These are phyloP conservation scores for Rehmannia glutinosa DNA, from an alignment of 257 asterid species.

Conservation along the genomic window DNA sequence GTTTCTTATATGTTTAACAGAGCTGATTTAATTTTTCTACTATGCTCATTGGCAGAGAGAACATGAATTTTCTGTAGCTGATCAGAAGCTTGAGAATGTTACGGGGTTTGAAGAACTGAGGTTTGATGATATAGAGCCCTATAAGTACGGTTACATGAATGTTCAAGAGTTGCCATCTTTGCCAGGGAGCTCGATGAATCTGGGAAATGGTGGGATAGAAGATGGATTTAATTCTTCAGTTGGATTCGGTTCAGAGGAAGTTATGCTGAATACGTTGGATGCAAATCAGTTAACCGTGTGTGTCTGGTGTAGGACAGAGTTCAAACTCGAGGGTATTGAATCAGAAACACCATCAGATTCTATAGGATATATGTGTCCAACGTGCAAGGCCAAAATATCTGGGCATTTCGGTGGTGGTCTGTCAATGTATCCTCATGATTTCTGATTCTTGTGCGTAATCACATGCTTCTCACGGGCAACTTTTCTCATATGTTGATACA, in stretches of 20 bases:
- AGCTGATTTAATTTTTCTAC: background rate
- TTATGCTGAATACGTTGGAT: conserved; percentile 39
- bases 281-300: conserved; percentile 70
- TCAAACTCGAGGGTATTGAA: conserved; percentile 72
- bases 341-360: conserved; percentile 82
- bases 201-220: conserved; percentile 46
- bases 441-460: conserved; percentile 26
- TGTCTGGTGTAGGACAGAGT: conserved; percentile 95
- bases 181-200: conserved; percentile 49
- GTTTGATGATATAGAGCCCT: conserved; percentile 76
- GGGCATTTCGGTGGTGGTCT: conserved; percentile 73
- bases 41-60: conserved; percentile 42
- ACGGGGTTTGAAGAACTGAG: conserved; percentile 76
- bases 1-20: background rate
- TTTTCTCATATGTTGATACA: conserved; percentile 8
- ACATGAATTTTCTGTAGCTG: conserved; percentile 38
- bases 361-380: conserved; percentile 95
- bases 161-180: conserved; percentile 53
- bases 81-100: conserved; percentile 59
- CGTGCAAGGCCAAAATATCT: conserved; percentile 86
- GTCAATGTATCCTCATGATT: conserved; percentile 47
- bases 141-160: conserved; percentile 45
- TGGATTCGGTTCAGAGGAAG: conserved; percentile 55
- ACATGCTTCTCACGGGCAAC: conserved; percentile 16
- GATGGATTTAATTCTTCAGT: conserved; percentile 53